Base-by-base conservation (phyloP, 73 alveolate species). In the Paramecium bursaria region DNA sequence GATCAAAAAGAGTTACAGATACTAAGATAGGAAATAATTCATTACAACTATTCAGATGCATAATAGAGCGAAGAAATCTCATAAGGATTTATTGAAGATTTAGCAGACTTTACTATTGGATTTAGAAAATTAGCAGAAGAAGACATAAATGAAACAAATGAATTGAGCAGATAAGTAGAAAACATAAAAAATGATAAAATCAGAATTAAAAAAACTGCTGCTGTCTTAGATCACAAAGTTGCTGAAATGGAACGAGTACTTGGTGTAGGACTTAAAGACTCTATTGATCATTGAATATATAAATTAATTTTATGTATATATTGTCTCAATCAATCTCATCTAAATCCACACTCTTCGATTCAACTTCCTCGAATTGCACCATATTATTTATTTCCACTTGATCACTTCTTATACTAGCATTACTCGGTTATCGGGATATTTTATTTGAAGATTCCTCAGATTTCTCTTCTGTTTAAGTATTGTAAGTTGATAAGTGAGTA, bases 401-500 rank as follows among this genome's bases (percentile, higher is more conserved):
- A 30, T 27, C 76, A 27, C 76, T n/a, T 57, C 33, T 50, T 0
- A 50, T 30, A 57, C 33, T 27, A 27, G 27, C 33, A 1, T 57
- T 50, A 11, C 51, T 30, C 33, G 17, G n/a, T 30, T 57, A 17
- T 4, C 33, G 51, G 4, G 76, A 57, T 27, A 30, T 9, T 42
- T 27, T 27, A 27, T 57, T 50, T 0, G 76, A 57, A 13, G 11
- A 31, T 57, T 23, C 19, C n/a, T 57, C 76, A 10, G 76, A 57
- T 27, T 57, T 67, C 14, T 42, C 14, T 19, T 67, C 33, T 17
- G 53, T 21, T 31, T 31, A n/a, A 14, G 82, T 67, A 42, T 67
- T 67, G 29, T 67, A 67, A 14, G 82, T 67, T 67, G 82, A 67
- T 33, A 67, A 9, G 27, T 67, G 82, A n/a, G 82, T 30, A 57